Evolutionary conservation across 495 filamentous ascomycete genomes (phyloP).

Genomic region (Clohesyomyces aquaticus): DNA sequence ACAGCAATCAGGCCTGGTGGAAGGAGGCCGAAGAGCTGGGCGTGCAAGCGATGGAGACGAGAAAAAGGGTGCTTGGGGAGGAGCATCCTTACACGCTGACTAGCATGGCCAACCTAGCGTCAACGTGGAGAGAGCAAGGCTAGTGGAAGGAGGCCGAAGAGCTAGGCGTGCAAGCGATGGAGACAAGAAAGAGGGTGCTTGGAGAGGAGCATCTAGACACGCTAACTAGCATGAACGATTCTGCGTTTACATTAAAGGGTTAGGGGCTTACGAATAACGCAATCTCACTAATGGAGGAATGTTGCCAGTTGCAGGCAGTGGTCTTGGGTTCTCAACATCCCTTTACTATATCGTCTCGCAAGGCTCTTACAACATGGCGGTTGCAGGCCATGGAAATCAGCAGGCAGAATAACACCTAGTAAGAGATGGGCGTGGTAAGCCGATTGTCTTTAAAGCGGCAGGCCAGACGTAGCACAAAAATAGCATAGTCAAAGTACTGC

Average conservation of each 20-base stretch:
- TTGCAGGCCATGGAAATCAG: background rate
- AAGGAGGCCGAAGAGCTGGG: too few species aligned
- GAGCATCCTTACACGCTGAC: conserved; percentile 23
- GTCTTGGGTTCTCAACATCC: background rate
- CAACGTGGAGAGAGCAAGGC: background rate
- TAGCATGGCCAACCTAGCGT: conserved; percentile 13
- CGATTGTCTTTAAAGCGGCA: background rate
- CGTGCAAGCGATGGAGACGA: conserved; percentile 9
- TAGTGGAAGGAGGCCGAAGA: background rate
- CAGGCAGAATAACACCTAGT: background rate
- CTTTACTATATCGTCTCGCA: background rate
- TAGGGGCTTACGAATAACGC: background rate
- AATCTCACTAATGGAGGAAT: background rate
- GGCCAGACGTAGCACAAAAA: background rate
- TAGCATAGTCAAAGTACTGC: background rate
- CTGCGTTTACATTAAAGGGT: conserved; percentile 1
- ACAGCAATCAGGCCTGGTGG: too few species aligned
- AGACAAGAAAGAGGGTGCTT: conserved; percentile 4
- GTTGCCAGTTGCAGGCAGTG: background rate
- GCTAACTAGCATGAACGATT: conserved; percentile 1
- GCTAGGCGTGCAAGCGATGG: conserved; percentile 6
- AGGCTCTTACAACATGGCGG: background rate
- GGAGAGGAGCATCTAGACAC: conserved; percentile 10
- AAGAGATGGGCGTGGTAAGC: background rate
- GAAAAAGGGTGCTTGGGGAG: conserved; percentile 13